phyloP scores from a whole-genome alignment of 2,329 filamentous ascomycete species.

The Albifimbria verrucaria region DNA sequence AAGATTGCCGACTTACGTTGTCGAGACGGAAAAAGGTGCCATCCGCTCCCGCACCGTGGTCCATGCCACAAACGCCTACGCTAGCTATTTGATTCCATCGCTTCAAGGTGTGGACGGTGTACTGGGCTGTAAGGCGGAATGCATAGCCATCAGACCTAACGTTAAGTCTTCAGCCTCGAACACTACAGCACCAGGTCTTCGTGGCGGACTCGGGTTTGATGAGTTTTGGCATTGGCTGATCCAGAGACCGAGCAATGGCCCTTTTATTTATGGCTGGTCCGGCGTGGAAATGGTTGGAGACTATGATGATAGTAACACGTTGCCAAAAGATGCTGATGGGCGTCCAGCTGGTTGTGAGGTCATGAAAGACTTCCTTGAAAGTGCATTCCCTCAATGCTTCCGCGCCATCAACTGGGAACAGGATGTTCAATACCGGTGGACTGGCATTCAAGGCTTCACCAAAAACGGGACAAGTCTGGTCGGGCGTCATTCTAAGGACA shows the following conservation, averaged over 20 bases:
- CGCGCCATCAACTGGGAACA: not conserved
- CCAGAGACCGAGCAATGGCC: not conserved
- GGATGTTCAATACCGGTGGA: conserved; percentile 10
- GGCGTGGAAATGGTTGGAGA: not conserved
- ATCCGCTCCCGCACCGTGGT: conserved; percentile 16
- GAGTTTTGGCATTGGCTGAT: not conserved
- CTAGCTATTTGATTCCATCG: conserved; percentile 19
- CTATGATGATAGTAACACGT: not conserved
- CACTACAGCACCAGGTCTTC: too few species aligned
- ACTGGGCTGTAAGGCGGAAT: not conserved
- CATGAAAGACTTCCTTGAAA: not conserved
- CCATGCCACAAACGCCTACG: conserved; percentile 22
- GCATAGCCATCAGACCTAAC: conserved; percentile 5
- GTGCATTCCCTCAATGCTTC: not conserved
- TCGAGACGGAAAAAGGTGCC: conserved; percentile 15
- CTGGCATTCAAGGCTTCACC: conserved; percentile 14
- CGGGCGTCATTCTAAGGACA: not conserved
- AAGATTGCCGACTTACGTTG: conserved; percentile 4
- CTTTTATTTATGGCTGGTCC: not conserved
- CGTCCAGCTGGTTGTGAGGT: not conserved
- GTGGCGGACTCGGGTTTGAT: not conserved
- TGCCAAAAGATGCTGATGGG: too few species aligned
- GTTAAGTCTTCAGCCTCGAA: conserved; percentile 9
- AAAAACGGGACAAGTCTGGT: conserved; percentile 6
- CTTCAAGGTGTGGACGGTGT: conserved; percentile 11